These are phyloP conservation scores for Thuidium tamariscinum DNA, from an alignment of 225 moss, liverwort and hornwort species.

Conservation along the genomic window DNA sequence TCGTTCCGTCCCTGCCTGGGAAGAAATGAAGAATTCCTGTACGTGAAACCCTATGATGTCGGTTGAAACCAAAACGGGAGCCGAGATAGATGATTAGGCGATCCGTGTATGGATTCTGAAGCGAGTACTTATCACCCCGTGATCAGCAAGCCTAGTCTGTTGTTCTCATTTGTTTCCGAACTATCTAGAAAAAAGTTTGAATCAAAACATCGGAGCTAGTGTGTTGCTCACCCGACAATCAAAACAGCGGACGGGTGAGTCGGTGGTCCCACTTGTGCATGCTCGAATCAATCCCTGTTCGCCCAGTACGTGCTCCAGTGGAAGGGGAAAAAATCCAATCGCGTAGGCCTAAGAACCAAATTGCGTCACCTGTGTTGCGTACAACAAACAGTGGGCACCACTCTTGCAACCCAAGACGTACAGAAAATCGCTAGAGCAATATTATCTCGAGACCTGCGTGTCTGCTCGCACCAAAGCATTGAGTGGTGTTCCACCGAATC, in stretches of 20 bases:
- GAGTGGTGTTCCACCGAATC: neutral
- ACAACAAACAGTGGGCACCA: neutral
- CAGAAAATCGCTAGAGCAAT: neutral
- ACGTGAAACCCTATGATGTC: constrained; percentile 22
- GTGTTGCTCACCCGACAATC: constrained; percentile 17
- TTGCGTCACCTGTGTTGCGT: neutral
- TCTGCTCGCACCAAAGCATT: neutral
- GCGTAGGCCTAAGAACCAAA: neutral
- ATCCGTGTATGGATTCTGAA: neutral
- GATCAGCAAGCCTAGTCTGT: neutral
- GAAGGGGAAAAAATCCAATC: neutral
- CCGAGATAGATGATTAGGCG: neutral
- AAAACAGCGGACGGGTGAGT: neutral
- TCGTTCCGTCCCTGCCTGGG: neutral
- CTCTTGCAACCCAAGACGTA: neutral
- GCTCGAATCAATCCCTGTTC: neutral
- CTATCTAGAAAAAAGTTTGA: neutral
- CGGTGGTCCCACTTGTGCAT: constrained; percentile 7
- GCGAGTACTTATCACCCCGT: neutral
- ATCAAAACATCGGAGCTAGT: neutral
- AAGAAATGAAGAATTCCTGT: neutral
- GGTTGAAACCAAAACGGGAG: neutral
- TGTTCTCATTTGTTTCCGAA: neutral
- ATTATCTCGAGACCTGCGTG: neutral
- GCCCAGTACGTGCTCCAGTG: neutral